Evolutionary conservation across 225 moss, liverwort and hornwort genomes (phyloP).

Genomic region (Sphagnum tenellum): DNA sequence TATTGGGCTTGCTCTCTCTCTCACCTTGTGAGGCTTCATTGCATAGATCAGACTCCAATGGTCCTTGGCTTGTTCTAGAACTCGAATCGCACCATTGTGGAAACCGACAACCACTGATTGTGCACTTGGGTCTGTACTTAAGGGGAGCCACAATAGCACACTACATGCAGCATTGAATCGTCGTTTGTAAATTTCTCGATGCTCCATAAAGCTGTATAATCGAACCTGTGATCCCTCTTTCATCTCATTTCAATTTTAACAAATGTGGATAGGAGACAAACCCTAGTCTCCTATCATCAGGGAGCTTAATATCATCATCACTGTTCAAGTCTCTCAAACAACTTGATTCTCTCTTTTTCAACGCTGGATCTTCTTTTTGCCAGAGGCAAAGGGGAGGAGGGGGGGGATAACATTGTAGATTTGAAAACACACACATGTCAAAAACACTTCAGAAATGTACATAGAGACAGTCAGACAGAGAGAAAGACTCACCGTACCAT

Average conservation of each 20-base stretch:
- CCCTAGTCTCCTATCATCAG: too few species aligned
- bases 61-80: conserved; percentile 42
- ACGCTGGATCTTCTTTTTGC: too few species aligned
- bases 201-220: conserved; percentile 61
- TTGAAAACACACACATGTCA: too few species aligned
- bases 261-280: too few species aligned
- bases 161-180: conserved; percentile 63
- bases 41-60: conserved; percentile 67
- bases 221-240: conserved; percentile 49
- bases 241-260: neutral
- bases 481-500: conserved; percentile 68
- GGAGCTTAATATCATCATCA: too few species aligned
- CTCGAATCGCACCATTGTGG: conserved; percentile 64
- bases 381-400: too few species aligned
- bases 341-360: too few species aligned
- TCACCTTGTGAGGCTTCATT: conserved; percentile 85
- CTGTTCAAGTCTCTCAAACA: too few species aligned
- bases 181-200: conserved; percentile 45
- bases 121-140: conserved; percentile 55
- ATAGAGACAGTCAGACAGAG: neutral
- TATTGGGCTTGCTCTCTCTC: neutral
- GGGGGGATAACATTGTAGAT: too few species aligned
- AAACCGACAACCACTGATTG: conserved; percentile 73
- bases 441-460: too few species aligned
- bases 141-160: conserved; percentile 73